Percentiles rank a stretch among this genome's conserved stretches.
Conservation (phyloP, 2,329 filamentous ascomycete species). For the Pseudophaeomoniella oleicola region DNA sequence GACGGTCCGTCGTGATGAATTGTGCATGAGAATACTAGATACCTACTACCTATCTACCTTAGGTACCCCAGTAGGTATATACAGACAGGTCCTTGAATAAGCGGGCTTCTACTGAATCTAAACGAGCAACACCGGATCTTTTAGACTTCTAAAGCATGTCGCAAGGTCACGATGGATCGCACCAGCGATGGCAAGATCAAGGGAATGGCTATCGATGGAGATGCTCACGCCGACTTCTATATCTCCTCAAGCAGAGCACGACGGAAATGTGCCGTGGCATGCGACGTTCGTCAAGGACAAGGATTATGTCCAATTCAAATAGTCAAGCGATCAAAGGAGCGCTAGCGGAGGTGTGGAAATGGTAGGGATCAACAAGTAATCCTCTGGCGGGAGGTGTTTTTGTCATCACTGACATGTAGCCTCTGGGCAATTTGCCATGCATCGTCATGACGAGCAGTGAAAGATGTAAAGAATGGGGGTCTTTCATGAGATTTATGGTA, state of each 20-base stretch:
- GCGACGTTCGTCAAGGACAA: constrained; percentile 29
- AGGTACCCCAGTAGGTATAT: too few species aligned
- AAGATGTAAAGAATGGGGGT: too few species aligned
- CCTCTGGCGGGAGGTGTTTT: too few species aligned
- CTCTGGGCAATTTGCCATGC: too few species aligned
- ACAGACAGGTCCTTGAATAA: too few species aligned
- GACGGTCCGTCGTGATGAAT: too few species aligned
- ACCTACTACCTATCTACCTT: too few species aligned
- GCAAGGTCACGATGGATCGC: constrained; percentile 19
- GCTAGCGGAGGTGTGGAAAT: not conserved
- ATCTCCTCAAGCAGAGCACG: constrained; percentile 22
- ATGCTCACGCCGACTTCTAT: constrained; percentile 27
- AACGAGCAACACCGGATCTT: constrained; percentile 4
- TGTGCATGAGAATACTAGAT: too few species aligned
- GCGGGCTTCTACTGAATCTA: too few species aligned
- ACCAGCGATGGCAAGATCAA: constrained; percentile 22
- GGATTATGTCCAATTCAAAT: constrained; percentile 25
- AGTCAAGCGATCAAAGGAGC: constrained; percentile 1
- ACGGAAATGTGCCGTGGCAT: constrained; percentile 30
- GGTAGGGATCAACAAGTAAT: constrained; percentile 2
- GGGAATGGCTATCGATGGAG: constrained; percentile 20
- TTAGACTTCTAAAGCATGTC: constrained; percentile 4
- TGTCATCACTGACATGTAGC: too few species aligned
- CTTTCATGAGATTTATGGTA: too few species aligned
- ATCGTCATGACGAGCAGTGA: too few species aligned